Base-by-base conservation (phyloP, 352 stramenopile species). In the Pythium oligandrum region DNA sequence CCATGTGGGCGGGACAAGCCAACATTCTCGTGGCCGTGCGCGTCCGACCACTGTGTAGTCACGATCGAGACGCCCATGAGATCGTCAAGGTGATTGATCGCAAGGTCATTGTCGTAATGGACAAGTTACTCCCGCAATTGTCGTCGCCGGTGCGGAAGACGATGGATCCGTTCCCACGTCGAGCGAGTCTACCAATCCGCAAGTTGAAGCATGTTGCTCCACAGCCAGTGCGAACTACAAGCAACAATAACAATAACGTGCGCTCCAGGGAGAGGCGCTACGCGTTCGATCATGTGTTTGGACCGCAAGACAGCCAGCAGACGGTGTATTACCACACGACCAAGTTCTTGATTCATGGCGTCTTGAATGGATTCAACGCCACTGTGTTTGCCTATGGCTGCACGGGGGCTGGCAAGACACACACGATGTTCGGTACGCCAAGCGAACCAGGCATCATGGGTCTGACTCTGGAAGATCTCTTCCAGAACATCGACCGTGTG, bases 301-400 rank as follows among this genome's bases (percentile, higher is more conserved):
- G 68, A 26, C 73, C 83, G 0, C 52, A 70, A 0, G 75, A 93
- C 57, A 64, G 68, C 2, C 88, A 96, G 55, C 64, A 85, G 47
- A 69, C 71, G 1, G 83, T 97, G 46, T 98, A 96, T 55, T 71
- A 77, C 30, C 66, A 92, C 47, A 96, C 90, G 8, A 93, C 88
- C 12, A 85, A 91, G 64, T 90, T 90, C 44, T 57, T 98, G 11
- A 83, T 98, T 44, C 74, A 93, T 9, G 87, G 82, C 4, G 83
- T 94, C 3, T 59, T 97, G 17, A 82, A 96, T 51, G 88, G 88
- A 32, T 95, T 85, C 57, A 96, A 97, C 59, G 87, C 86, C 3
- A 97, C 90, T 0, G 89, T 97, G n/a, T 96, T 97, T 63, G 87
- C 88, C 0, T 90, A 97, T 48, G 88, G 89, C 12, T 89, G 83